These are phyloP conservation scores for Agastache rugosa DNA, from an alignment of 257 asterid genomes.

Conservation along the genomic window DNA sequence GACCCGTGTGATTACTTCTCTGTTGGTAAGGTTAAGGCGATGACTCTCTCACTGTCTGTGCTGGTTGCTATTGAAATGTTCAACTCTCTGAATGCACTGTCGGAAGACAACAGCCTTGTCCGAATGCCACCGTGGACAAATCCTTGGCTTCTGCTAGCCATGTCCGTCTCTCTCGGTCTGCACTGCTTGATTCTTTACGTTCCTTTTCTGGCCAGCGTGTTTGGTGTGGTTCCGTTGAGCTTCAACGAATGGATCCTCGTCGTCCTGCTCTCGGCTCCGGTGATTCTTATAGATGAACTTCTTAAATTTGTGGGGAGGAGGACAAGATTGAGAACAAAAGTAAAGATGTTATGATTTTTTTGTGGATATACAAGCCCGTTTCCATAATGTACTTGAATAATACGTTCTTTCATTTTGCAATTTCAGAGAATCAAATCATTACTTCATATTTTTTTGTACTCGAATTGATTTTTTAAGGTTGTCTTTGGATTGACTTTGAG, in stretches of 20 bases:
- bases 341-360: constrained; percentile 45
- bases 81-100: constrained; percentile 83
- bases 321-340: constrained; percentile 46
- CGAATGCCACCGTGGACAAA: constrained; percentile 93
- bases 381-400: not conserved
- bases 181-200: constrained; percentile 75
- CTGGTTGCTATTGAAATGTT: constrained; percentile 90
- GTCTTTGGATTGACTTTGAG: not conserved
- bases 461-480: not conserved
- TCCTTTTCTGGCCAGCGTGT: constrained; percentile 72
- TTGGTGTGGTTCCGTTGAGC: constrained; percentile 71
- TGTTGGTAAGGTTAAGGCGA: constrained; percentile 81
- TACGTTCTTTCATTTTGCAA: not conserved
- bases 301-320: constrained; percentile 78
- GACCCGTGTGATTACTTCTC: constrained; percentile 83
- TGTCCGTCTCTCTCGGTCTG: constrained; percentile 65
- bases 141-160: constrained; percentile 86
- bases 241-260: constrained; percentile 76
- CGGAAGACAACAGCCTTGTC: constrained; percentile 86
- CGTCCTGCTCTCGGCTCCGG: constrained; percentile 67
- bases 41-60: constrained; percentile 85
- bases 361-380: not conserved
- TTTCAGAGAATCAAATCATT: not conserved
- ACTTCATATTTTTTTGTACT: not conserved
- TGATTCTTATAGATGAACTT: constrained; percentile 68